Percentiles rank a stretch among this genome's conserved stretches.
phyloP scores from a whole-genome alignment of 148 eudicot genomes.

The Rhododendron kiyosumense region DNA sequence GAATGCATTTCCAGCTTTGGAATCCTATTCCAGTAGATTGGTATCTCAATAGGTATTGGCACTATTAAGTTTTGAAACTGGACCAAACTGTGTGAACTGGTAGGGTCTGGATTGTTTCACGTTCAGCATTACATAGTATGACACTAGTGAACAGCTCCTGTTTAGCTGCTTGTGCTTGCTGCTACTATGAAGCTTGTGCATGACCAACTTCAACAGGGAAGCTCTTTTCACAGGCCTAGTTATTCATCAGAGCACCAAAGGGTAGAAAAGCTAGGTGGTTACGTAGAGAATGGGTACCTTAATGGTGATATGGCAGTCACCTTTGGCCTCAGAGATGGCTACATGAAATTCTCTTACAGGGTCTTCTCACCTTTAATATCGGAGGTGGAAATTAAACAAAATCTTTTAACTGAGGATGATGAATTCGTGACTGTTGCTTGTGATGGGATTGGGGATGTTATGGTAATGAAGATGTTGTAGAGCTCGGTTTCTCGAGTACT shows the following conservation, averaged over 20 bases:
- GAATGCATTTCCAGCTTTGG: background rate
- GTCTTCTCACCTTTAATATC: background rate
- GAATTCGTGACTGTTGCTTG: too few relatives aligned
- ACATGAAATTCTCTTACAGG: background rate
- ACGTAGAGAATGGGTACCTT: background rate
- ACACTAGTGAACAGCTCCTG: background rate
- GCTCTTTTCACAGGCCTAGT: background rate
- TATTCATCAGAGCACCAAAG: background rate
- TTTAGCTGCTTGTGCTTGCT: background rate
- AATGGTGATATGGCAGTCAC: background rate
- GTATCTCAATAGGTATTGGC: background rate
- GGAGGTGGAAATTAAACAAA: too few relatives aligned
- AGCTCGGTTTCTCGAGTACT: background rate
- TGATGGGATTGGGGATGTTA: too few relatives aligned
- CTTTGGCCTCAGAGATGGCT: background rate
- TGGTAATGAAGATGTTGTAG: background rate
- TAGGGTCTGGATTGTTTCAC: background rate
- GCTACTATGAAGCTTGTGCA: background rate
- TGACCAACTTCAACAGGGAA: background rate
- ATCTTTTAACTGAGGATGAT: too few relatives aligned
- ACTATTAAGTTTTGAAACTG: background rate
- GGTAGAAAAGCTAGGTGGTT: background rate
- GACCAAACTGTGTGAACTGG: background rate
- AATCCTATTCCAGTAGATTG: background rate
- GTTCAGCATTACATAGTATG: background rate